phyloP scores from a whole-genome alignment of 306 rosid species.

The Trifolium dubium region DNA sequence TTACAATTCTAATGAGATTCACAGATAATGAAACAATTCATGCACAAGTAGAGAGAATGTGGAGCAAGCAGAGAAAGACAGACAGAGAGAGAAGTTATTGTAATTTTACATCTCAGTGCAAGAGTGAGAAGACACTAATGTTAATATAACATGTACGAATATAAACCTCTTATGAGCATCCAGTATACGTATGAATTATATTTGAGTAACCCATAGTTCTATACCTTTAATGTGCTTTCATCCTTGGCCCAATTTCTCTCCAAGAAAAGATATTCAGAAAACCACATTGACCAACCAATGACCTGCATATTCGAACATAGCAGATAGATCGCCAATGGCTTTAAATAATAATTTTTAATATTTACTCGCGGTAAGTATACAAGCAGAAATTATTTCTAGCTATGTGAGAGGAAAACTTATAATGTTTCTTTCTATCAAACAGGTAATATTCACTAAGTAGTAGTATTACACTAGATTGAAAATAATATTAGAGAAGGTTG shows the following conservation, averaged over 20 bases:
- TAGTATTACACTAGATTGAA: background rate
- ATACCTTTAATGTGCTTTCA: slow-evolving; percentile 86
- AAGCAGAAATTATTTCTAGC: slow-evolving; percentile 5
- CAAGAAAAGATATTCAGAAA: slow-evolving; percentile 88
- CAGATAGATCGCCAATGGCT: slow-evolving; percentile 29
- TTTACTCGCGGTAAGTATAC: slow-evolving; percentile 4
- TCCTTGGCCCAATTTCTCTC: slow-evolving; percentile 98
- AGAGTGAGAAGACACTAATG: slow-evolving; percentile 8
- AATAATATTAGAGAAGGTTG: slow-evolving; percentile 5
- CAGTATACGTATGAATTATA: slow-evolving; percentile 14
- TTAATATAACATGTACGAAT: slow-evolving; percentile 4
- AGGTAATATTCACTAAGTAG: slow-evolving; percentile 1
- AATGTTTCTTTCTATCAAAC: slow-evolving; percentile 14
- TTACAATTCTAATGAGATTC: slow-evolving; percentile 38
- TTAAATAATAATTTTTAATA: slow-evolving; percentile 10
- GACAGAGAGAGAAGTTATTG: background rate
- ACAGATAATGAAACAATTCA: slow-evolving; percentile 22
- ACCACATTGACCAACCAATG: slow-evolving; percentile 99
- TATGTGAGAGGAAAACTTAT: background rate
- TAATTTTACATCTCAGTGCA: slow-evolving; percentile 12
- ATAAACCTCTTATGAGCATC: slow-evolving; percentile 30
- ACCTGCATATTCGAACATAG: slow-evolving; percentile 57
- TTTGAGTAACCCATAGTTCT: slow-evolving; percentile 39
- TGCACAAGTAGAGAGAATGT: slow-evolving; percentile 13
- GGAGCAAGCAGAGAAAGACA: background rate